Evolutionary conservation across 768 basidiomycete species (phyloP).

Genomic region (Gloeostereum incarnatum): DNA sequence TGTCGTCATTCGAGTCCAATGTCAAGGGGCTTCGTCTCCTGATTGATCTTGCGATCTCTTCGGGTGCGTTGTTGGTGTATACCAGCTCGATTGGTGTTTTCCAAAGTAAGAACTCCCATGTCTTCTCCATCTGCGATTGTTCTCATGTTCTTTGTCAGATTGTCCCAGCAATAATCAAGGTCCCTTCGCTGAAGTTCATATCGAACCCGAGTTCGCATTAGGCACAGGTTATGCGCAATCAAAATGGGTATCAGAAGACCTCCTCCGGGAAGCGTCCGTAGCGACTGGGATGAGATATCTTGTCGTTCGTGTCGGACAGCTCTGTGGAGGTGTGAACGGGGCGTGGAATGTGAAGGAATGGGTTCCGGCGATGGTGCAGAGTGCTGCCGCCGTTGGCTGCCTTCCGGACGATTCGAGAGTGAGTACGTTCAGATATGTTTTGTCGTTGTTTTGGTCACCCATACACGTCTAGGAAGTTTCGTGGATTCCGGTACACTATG

Average conservation of each 20-base stretch:
- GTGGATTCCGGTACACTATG: not conserved
- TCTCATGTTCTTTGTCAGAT: too few species aligned
- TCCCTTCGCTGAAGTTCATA: not conserved
- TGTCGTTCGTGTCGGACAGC: conserved; percentile 24
- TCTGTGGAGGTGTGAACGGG: conserved; percentile 20
- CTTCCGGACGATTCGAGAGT: not conserved
- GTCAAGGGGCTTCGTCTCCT: conserved; percentile 18
- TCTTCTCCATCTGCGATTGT: not conserved
- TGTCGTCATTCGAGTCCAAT: conserved; percentile 23
- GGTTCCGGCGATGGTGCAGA: conserved; percentile 23
- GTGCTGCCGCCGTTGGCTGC: too few species aligned
- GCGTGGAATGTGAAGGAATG: conserved; percentile 25
- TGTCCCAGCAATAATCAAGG: not conserved
- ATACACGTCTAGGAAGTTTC: not conserved
- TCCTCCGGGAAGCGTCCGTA: conserved; percentile 11
- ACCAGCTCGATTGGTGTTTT: conserved; percentile 18
- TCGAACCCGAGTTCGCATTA: conserved; percentile 7
- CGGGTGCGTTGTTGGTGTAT: conserved; percentile 13
- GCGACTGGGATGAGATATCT: conserved; percentile 9
- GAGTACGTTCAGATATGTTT: not conserved
- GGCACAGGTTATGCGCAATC: conserved; percentile 21
- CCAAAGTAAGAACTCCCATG: conserved; percentile 11
- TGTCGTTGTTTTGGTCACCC: not conserved
- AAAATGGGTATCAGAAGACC: conserved; percentile 19
- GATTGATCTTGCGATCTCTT: conserved; percentile 9